Conservation (phyloP, 129 eudicot genomes). For the Pittosporum tobira region DNA sequence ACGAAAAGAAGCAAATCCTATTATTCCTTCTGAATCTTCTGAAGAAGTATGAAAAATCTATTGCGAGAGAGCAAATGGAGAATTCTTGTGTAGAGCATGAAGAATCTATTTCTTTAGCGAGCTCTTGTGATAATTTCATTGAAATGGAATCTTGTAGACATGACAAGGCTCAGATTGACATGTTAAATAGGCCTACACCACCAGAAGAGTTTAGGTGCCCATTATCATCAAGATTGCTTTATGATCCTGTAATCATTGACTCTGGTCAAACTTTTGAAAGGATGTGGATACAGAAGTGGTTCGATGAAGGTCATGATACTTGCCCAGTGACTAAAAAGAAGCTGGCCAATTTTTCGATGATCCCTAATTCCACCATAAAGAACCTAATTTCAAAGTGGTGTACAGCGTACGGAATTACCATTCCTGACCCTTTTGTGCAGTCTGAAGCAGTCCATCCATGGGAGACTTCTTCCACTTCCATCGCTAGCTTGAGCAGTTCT, state of each 20-base stretch:
- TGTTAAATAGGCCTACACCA: constrained; percentile 18
- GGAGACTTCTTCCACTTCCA: constrained; percentile 57
- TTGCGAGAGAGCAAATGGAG: constrained; percentile 22
- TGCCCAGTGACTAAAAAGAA: constrained; percentile 64
- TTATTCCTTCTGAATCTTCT: constrained; percentile 37
- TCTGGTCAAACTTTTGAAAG: constrained; percentile 83
- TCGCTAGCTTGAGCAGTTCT: constrained; percentile 58
- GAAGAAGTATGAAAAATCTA: constrained; percentile 32
- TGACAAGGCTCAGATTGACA: constrained; percentile 18
- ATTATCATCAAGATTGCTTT: constrained; percentile 54
- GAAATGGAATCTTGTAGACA: constrained; percentile 15
- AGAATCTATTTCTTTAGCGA: constrained; percentile 7
- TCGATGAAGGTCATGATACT: constrained; percentile 63
- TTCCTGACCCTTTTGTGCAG: constrained; percentile 35
- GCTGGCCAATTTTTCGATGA: constrained; percentile 31
- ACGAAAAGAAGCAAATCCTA: constrained; percentile 40
- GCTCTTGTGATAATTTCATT: constrained; percentile 9
- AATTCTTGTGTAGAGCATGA: constrained; percentile 22
- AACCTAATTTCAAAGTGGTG: constrained; percentile 60
- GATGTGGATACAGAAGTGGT: constrained; percentile 80
- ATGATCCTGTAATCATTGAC: constrained; percentile 76
- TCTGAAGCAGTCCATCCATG: constrained; percentile 16
- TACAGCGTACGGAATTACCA: constrained; percentile 19
- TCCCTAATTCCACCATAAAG: constrained; percentile 51
- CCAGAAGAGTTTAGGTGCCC: constrained; percentile 72